Evolutionary conservation across 495 filamentous ascomycete genomes (phyloP), one percentile per base, ranked within the genome.

Genomic region (Neurospora intermedia): DNA sequence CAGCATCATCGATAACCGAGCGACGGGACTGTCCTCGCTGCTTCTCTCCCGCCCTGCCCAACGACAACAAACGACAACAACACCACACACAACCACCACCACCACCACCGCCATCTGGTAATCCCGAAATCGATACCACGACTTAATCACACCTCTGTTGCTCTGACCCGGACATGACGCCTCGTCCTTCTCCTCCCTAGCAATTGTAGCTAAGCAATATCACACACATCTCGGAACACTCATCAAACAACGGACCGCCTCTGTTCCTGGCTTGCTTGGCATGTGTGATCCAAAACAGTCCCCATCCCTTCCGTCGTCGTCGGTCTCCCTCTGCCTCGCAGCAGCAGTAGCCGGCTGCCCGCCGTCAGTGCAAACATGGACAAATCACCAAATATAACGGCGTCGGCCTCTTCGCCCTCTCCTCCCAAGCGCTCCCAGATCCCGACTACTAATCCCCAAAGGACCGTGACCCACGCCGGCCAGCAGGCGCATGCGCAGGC

Each of bases 351-450:
- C 48, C 70, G 38, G 66, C 69, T 45, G 72, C 42, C 6, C 74
- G 70, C 31, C 43, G 70, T 70, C 74, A 75, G 71, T 74, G 74
- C 78, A 77, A 77, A 76, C 73, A 82, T 82, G 80, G 79, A 82
- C 80, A 80, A 76, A 62, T 77, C 79, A 74, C 72, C 76, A 43
- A 78, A 73, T 73, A 75, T 73, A 69, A 71, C 78, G 70, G 70
- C 74, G 2, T 59, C 23, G 5, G 11, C 46, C 4, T 59, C 46
- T 9, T 59, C 48, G 48, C 48, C 72, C 73, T 73, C 66, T 71
- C 77, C 43, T 54, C 76, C 43, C 76, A 74, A 35, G 73, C 71
- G 38, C 35, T 38, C 27, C 70, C 40, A 59, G n/a, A 48, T 66
- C 46, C 73, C 73, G 71, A 54, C 70, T 41, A 69, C 66, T 15